Percentiles rank a stretch among this genome's conserved stretches.
Evolutionary conservation across 2,329 filamentous ascomycete species (phyloP).

Genomic region (Aspergillus spinulosporus): DNA sequence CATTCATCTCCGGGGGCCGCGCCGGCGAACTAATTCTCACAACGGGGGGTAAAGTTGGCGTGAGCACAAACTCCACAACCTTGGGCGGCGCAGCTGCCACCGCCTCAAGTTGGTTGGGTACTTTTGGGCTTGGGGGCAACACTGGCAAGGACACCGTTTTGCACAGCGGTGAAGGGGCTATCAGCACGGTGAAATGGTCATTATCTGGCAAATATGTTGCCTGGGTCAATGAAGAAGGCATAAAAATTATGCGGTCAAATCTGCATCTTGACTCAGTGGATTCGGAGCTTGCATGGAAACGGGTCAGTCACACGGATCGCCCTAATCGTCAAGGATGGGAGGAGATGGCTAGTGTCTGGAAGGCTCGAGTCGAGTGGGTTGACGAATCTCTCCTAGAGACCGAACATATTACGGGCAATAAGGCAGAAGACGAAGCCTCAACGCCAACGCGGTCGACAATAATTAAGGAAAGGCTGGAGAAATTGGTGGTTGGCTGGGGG

Average conservation of each 20-base stretch:
- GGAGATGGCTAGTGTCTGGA: conserved; percentile 96
- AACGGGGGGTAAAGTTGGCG: conserved; percentile 73
- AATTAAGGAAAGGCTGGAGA: conserved; percentile 57
- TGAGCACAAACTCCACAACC: conserved; percentile 81
- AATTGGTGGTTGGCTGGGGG: conserved; percentile 91
- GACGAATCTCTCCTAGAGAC: conserved; percentile 77
- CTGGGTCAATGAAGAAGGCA: conserved; percentile 95
- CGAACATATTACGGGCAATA: conserved; percentile 57
- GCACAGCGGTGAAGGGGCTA: conserved; percentile 87
- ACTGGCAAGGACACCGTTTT: conserved; percentile 81
- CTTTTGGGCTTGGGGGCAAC: conserved; percentile 75
- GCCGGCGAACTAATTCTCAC: conserved; percentile 88
- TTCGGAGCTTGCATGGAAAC: conserved; percentile 85
- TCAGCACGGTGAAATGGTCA: conserved; percentile 93
- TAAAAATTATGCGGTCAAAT: conserved; percentile 95
- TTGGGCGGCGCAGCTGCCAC: conserved; percentile 71
- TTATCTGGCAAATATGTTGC: conserved; percentile 86
- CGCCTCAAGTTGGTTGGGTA: conserved; percentile 87
- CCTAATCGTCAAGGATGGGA: conserved; percentile 88
- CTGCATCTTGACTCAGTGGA: conserved; percentile 74
- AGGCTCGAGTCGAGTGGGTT: conserved; percentile 88
- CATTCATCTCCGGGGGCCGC: conserved; percentile 86
- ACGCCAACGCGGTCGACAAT: conserved; percentile 42
- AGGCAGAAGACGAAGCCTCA: conserved; percentile 45
- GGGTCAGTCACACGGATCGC: conserved; percentile 86